Evolutionary conservation across 1,284 basidiomycete species (phyloP).

Genomic region (Porogramme epimiltina): DNA sequence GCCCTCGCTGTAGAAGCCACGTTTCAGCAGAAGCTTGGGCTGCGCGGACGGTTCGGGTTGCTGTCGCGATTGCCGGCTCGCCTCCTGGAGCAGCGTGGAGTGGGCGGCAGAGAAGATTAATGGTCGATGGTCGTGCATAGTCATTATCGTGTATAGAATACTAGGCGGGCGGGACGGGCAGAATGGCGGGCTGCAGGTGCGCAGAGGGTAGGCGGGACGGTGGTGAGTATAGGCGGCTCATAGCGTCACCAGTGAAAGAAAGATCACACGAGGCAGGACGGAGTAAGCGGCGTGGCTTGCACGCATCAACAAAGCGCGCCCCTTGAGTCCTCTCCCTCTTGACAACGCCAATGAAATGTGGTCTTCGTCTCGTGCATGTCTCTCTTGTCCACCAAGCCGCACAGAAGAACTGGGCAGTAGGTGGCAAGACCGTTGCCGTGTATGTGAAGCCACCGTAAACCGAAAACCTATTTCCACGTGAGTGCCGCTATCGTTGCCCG

Average conservation of each 20-base stretch:
- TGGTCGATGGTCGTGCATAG: conserved; percentile 6
- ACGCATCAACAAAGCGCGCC: conserved; percentile 11
- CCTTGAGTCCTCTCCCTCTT: not conserved
- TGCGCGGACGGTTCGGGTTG: conserved; percentile 2
- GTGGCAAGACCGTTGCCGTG: not conserved
- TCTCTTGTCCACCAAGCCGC: not conserved
- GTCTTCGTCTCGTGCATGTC: not conserved
- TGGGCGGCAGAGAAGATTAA: conserved; percentile 23
- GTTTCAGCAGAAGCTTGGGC: conserved; percentile 15
- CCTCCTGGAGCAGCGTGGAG: conserved; percentile 17
- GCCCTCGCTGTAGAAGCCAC: conserved; percentile 19
- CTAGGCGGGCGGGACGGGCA: conserved; percentile 4
- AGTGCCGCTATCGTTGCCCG: too few species aligned
- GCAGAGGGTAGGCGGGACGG: conserved; percentile 10
- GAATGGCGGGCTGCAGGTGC: conserved; percentile 4
- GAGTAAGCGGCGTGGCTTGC: conserved; percentile 12
- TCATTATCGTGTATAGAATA: conserved; percentile 2
- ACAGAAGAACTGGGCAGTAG: too few species aligned
- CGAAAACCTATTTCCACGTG: too few species aligned
- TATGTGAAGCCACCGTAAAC: too few species aligned
- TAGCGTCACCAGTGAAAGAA: conserved; percentile 16
- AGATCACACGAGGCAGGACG: conserved; percentile 16
- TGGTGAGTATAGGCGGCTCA: conserved; percentile 21
- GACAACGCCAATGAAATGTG: not conserved
- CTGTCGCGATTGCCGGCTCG: conserved; percentile 13